These are phyloP conservation scores for Microglena sp. DNA, from an alignment of 139 green algal species.

Conservation along the genomic window DNA sequence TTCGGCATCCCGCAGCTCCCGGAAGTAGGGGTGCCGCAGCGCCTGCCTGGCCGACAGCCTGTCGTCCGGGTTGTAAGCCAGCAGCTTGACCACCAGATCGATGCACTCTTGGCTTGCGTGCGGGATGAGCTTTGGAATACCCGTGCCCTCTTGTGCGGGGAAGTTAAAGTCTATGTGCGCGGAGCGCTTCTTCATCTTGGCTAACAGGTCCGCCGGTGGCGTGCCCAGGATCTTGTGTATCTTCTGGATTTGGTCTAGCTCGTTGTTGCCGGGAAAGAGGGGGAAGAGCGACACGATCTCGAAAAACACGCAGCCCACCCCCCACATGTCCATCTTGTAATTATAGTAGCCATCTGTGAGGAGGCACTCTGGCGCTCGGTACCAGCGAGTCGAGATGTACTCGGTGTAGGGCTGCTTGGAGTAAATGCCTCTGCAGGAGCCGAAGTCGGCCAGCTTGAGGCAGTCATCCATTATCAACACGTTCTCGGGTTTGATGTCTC, in stretches of 20 bases:
- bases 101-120: constrained; percentile 53
- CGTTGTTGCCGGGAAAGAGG: constrained; percentile 69
- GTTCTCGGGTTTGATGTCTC: constrained; percentile 83
- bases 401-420: constrained; percentile 81
- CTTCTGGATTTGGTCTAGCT: constrained; percentile 79
- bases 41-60: constrained; percentile 49
- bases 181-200: constrained; percentile 59
- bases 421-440: constrained; percentile 74
- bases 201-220: constrained; percentile 58
- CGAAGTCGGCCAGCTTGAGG: constrained; percentile 80
- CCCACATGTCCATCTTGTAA: constrained; percentile 90
- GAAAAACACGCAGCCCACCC: constrained; percentile 82
- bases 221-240: constrained; percentile 77
- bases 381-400: constrained; percentile 77
- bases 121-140: constrained; percentile 49
- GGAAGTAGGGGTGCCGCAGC: constrained; percentile 63
- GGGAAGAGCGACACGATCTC: constrained; percentile 69
- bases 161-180: constrained; percentile 62
- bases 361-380: constrained; percentile 72
- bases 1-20: constrained; percentile 48
- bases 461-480: constrained; percentile 81
- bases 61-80: constrained; percentile 75
- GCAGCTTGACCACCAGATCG: constrained; percentile 59
- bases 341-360: constrained; percentile 84
- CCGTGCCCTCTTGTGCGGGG: constrained; percentile 26